These are phyloP conservation scores for Schizosaccharomyces osmophilus DNA, from an alignment of 805 yeast genomes.

Conservation along the genomic window DNA sequence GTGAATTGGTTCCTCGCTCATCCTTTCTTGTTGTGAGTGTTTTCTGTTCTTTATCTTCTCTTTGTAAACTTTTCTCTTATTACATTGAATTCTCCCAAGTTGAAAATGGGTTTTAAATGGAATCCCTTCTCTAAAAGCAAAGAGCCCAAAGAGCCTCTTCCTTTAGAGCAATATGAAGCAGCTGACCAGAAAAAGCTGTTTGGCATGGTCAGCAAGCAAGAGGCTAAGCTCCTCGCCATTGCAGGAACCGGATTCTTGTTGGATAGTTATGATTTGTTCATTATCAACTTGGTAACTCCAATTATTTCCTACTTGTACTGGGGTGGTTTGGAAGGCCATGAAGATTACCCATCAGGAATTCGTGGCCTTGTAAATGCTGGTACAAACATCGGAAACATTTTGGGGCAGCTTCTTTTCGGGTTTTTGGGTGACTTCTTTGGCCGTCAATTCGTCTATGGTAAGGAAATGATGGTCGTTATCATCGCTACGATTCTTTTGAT, in stretches of 20 bases:
- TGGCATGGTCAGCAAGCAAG: neutral
- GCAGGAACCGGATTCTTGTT: conserved; percentile 84
- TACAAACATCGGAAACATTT: conserved; percentile 80
- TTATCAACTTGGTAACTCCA: conserved; percentile 3
- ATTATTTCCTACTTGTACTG: neutral
- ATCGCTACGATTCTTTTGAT: conserved; percentile 30
- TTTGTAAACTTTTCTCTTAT: no score
- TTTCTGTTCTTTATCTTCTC: no score
- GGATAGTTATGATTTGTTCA: conserved; percentile 72
- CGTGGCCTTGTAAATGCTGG: conserved; percentile 64
- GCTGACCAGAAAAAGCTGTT: neutral
- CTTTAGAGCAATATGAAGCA: neutral
- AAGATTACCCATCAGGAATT: neutral
- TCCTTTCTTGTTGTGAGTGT: no score
- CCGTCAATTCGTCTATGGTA: conserved; percentile 69
- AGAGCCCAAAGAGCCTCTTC: neutral
- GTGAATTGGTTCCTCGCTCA: no score
- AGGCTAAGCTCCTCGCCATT: neutral
- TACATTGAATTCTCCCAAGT: neutral
- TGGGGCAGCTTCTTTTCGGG: conserved; percentile 77
- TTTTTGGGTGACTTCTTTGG: conserved; percentile 58
- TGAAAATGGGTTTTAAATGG: neutral
- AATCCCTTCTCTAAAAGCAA: neutral
- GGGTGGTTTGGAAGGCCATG: conserved; percentile 16
- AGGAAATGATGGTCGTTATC: conserved; percentile 66